Conservation (phyloP, 257 asterid species). For the Scutellaria barbata region DNA sequence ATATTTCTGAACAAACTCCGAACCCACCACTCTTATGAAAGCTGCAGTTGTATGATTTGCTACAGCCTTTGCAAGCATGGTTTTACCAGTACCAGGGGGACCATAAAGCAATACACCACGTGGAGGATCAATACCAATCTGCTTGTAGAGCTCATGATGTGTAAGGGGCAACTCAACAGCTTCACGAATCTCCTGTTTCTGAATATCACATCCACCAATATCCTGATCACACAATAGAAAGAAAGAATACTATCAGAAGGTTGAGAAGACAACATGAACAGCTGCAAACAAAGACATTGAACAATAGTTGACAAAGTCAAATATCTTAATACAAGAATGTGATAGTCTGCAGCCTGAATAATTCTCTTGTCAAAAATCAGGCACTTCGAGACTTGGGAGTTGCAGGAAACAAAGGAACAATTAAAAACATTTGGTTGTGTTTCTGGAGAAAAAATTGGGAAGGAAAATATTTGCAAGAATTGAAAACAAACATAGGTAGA, state of each 20-base stretch:
- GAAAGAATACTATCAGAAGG: neutral
- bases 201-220: slow-evolving; percentile 28
- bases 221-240: slow-evolving; percentile 18
- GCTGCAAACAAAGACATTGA: neutral
- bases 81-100: slow-evolving; percentile 30
- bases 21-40: slow-evolving; percentile 38
- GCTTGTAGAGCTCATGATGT: slow-evolving; percentile 23
- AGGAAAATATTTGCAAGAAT: too few relatives aligned
- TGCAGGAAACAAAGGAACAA: neutral
- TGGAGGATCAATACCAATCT: slow-evolving; percentile 28
- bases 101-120: slow-evolving; percentile 30
- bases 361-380: neutral
- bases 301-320: neutral
- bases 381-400: neutral
- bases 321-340: neutral
- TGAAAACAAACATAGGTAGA: neutral
- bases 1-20: slow-evolving; percentile 67
- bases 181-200: slow-evolving; percentile 53
- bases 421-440: too few relatives aligned
- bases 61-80: slow-evolving; percentile 55
- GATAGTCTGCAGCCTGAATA: neutral
- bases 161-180: slow-evolving; percentile 65
- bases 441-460: too few relatives aligned
- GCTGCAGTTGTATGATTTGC: slow-evolving; percentile 45
- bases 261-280: neutral